Conservation (phyloP, 2,329 filamentous ascomycete genomes). For the Pyrenochaeta sp. region DNA sequence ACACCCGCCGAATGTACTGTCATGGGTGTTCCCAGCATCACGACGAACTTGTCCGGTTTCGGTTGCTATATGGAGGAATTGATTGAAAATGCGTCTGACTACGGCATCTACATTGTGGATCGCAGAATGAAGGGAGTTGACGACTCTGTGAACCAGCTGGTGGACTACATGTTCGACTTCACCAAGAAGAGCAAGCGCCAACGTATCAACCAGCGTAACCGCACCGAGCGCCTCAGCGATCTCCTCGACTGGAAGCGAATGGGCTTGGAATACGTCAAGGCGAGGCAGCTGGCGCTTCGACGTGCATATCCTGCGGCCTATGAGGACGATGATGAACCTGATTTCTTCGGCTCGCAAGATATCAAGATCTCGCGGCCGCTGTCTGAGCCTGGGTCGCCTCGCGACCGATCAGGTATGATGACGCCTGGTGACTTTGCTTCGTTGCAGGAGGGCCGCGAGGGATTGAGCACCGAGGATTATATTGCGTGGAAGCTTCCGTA, state of each 20-base stretch:
- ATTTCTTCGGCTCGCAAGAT: constrained; percentile 91
- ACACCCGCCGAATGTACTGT: constrained; percentile 98
- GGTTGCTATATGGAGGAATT: constrained; percentile 99
- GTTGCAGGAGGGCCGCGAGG: constrained; percentile 91
- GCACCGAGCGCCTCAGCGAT: constrained; percentile 93
- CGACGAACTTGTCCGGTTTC: constrained; percentile 96
- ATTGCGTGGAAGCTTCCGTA: constrained; percentile 98
- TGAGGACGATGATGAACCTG: constrained; percentile 76
- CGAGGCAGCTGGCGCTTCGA: constrained; percentile 87
- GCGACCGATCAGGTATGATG: constrained; percentile 96
- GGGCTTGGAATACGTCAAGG: constrained; percentile 99
- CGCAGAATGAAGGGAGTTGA: constrained; percentile 94
- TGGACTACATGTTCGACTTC: constrained; percentile 93
- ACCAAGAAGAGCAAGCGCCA: constrained; percentile 91
- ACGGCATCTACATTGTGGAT: constrained; percentile 99
- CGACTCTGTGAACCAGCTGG: constrained; percentile 95
- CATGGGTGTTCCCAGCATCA: constrained; percentile 98
- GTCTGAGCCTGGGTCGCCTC: constrained; percentile 90
- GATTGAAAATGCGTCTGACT: constrained; percentile 97
- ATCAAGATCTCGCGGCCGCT: constrained; percentile 95
- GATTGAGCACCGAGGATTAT: constrained; percentile 94
- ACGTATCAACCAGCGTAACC: constrained; percentile 97
- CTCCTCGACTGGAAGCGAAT: constrained; percentile 98
- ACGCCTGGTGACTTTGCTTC: constrained; percentile 98
- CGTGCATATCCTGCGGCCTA: constrained; percentile 92